Evolutionary conservation across 2,329 filamentous ascomycete genomes (phyloP).

Genomic region (Conoideocrella luteorostrata): DNA sequence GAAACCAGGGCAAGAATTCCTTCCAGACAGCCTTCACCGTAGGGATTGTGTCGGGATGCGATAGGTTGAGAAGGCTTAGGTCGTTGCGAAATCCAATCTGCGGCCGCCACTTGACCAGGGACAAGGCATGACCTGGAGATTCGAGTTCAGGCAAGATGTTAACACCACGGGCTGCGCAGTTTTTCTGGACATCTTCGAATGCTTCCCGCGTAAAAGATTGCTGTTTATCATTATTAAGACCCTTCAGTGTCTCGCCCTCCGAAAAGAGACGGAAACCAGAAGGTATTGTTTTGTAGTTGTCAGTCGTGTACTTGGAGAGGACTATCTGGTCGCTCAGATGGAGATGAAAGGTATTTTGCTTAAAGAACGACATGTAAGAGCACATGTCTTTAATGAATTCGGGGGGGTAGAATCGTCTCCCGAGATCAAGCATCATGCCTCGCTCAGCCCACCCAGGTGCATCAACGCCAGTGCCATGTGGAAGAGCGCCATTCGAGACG

Average conservation of each 20-base stretch:
- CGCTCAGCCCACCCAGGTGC: slow-evolving; percentile 43
- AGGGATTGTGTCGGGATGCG: slow-evolving; percentile 44
- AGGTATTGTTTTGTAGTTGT: slow-evolving; percentile 46
- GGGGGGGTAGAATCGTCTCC: slow-evolving; percentile 49
- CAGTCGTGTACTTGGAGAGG: slow-evolving; percentile 29
- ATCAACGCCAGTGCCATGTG: slow-evolving; percentile 38
- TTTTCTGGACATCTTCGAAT: slow-evolving; percentile 45
- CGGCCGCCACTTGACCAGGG: slow-evolving; percentile 53
- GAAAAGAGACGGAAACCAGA: slow-evolving; percentile 50
- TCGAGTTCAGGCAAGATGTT: slow-evolving; percentile 56
- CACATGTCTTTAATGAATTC: slow-evolving; percentile 51
- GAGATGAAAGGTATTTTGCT: slow-evolving; percentile 52
- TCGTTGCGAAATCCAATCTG: slow-evolving; percentile 41
- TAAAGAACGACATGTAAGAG: slow-evolving; percentile 55
- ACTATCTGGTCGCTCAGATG: slow-evolving; percentile 52
- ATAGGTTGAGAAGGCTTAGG: slow-evolving; percentile 38
- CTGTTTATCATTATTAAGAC: slow-evolving; percentile 44
- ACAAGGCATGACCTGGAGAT: slow-evolving; percentile 49
- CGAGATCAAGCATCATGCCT: slow-evolving; percentile 47
- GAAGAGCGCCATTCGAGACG: slow-evolving; percentile 28
- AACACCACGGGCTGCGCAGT: slow-evolving; percentile 48
- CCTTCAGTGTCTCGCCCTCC: slow-evolving; percentile 37
- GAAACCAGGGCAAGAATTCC: slow-evolving; percentile 49
- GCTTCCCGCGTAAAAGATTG: slow-evolving; percentile 47
- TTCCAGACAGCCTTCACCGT: slow-evolving; percentile 45